Conservation (phyloP, 495 filamentous ascomycete species). For the Xylaria intraflava region DNA sequence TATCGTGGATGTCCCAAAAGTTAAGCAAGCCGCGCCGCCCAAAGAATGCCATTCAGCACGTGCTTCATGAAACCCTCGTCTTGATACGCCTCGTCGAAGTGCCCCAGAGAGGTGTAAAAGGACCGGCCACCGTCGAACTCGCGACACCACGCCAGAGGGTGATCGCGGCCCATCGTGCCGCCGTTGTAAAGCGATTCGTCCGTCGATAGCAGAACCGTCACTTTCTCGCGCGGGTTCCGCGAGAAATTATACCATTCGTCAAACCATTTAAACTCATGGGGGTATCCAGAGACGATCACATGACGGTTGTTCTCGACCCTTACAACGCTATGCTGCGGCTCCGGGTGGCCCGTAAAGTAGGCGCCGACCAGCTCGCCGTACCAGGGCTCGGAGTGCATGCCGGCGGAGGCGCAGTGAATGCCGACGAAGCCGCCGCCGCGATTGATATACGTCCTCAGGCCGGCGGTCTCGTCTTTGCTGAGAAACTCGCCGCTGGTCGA, state of each 20-base stretch:
- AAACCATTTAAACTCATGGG: slow-evolving; percentile 24
- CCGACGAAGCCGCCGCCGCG: slow-evolving; percentile 31
- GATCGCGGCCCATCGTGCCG: slow-evolving; percentile 23
- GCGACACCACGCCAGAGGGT: slow-evolving; percentile 33
- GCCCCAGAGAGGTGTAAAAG: slow-evolving; percentile 35
- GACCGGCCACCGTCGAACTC: slow-evolving; percentile 31
- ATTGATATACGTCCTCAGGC: slow-evolving; percentile 25
- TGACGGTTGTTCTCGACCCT: slow-evolving; percentile 19
- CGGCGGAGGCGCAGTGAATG: slow-evolving; percentile 33
- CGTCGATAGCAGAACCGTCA: slow-evolving; percentile 26
- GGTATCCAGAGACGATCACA: slow-evolving; percentile 16
- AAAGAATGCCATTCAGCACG: slow-evolving; percentile 27
- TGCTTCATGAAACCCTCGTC: slow-evolving; percentile 29
- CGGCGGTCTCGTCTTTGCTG: slow-evolving; percentile 19
- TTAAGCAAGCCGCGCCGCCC: slow-evolving; percentile 18
- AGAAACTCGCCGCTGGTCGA: slow-evolving; percentile 34
- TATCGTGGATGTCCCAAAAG: too few relatives aligned
- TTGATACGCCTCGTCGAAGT: slow-evolving; percentile 34
- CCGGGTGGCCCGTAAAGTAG: slow-evolving; percentile 29
- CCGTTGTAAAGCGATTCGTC: slow-evolving; percentile 28
- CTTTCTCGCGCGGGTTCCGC: slow-evolving; percentile 18
- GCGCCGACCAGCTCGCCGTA: slow-evolving; percentile 33
- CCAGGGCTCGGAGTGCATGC: slow-evolving; percentile 24
- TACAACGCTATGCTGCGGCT: slow-evolving; percentile 24
- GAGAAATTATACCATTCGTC: slow-evolving; percentile 40